Conservation (phyloP, 495 filamentous ascomycete species). For the Melanomma pulvis-pyrius region DNA sequence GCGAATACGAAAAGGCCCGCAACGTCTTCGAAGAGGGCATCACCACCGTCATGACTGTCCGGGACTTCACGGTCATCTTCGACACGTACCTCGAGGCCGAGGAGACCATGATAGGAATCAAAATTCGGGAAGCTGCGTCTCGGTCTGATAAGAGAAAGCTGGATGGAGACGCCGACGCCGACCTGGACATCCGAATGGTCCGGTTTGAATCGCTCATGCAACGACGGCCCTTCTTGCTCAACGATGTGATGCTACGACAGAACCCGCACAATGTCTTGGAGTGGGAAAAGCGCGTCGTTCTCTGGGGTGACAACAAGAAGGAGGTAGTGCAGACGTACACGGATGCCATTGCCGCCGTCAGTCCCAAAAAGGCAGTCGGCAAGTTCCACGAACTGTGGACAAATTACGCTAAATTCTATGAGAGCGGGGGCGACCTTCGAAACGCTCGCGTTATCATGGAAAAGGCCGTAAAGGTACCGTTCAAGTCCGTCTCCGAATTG, state of each 20-base stretch:
- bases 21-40: conserved; percentile 97
- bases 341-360: conserved; percentile 87
- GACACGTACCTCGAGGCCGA: conserved; percentile 97
- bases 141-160: conserved; percentile 80
- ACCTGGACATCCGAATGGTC: conserved; percentile 96
- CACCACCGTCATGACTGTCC: conserved; percentile 98
- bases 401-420: conserved; percentile 98
- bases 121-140: conserved; percentile 85
- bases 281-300: conserved; percentile 92
- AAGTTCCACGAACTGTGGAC: conserved; percentile 95
- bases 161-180: conserved; percentile 88
- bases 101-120: conserved; percentile 85
- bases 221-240: conserved; percentile 91
- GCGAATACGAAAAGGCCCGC: conserved; percentile 86
- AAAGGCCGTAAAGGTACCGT: conserved; percentile 96
- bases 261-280: conserved; percentile 96
- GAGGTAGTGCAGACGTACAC: conserved; percentile 96
- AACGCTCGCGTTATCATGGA: conserved; percentile 92
- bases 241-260: conserved; percentile 92
- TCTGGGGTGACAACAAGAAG: conserved; percentile 92
- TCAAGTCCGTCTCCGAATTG: conserved; percentile 90
- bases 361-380: conserved; percentile 92
- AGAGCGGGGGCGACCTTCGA: conserved; percentile 80
- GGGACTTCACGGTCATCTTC: conserved; percentile 95
- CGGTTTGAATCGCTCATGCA: conserved; percentile 99